Conservation (phyloP, 192 early-diverging fungal genomes). For the Chytriomyces sp. region DNA sequence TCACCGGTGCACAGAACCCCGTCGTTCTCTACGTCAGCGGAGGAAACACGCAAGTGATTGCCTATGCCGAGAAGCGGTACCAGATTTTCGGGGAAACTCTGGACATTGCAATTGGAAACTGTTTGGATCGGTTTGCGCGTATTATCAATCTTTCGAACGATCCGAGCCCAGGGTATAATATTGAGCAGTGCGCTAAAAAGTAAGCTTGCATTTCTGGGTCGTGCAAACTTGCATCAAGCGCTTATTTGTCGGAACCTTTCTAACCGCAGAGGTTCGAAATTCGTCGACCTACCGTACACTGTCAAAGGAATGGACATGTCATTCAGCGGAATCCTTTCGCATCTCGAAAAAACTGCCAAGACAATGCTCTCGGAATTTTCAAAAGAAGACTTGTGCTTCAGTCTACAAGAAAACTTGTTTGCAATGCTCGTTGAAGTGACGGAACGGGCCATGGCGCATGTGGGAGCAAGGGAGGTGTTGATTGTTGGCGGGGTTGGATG, state of each 20-base stretch:
- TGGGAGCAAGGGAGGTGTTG: slow-evolving; percentile 86
- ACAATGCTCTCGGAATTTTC: slow-evolving; percentile 47
- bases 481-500: slow-evolving; percentile 98
- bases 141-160: slow-evolving; percentile 93
- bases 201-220: slow-evolving; percentile 37
- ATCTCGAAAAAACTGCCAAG: slow-evolving; percentile 72
- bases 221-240: background rate
- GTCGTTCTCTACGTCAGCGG: slow-evolving; percentile 97
- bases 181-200: slow-evolving; percentile 93
- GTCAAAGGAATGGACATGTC: slow-evolving; percentile 99
- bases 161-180: slow-evolving; percentile 97
- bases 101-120: slow-evolving; percentile 98
- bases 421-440: slow-evolving; percentile 99
- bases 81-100: slow-evolving; percentile 98
- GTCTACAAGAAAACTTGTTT: slow-evolving; percentile 96
- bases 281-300: slow-evolving; percentile 89
- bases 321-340: slow-evolving; percentile 93
- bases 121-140: slow-evolving; percentile 95
- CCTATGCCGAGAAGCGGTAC: slow-evolving; percentile 89
- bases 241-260: background rate
- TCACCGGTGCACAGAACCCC: slow-evolving; percentile 92
- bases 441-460: slow-evolving; percentile 98
- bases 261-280: slow-evolving; percentile 72
- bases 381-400: slow-evolving; percentile 93
- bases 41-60: slow-evolving; percentile 99